These are phyloP conservation scores for Medicago arabica DNA, from an alignment of 306 rosid genomes.

Conservation along the genomic window DNA sequence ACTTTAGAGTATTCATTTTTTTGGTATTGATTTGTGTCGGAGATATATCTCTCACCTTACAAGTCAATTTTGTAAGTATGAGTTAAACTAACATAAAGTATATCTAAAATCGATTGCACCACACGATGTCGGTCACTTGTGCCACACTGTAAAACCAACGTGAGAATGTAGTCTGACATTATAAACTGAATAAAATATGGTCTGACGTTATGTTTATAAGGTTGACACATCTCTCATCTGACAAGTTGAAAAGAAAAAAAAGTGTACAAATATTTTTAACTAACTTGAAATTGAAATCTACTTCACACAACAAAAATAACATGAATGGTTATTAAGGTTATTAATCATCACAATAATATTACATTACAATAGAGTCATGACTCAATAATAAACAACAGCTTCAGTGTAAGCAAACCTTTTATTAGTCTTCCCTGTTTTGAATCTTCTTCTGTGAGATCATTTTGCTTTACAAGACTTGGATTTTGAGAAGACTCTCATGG, in stretches of 20 bases:
- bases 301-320: no score
- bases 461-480: constrained; percentile 16
- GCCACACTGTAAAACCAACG: no score
- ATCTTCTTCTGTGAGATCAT: constrained; percentile 9
- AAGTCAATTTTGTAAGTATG: background rate
- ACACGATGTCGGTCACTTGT: no score
- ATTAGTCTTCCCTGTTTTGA: background rate
- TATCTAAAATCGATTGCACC: no score
- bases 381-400: background rate
- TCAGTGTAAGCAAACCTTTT: constrained; percentile 7
- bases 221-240: no score
- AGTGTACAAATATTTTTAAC: no score
- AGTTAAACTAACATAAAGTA: background rate
- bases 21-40: background rate
- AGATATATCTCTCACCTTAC: background rate
- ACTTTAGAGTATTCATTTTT: background rate
- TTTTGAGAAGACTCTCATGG: background rate
- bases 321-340: background rate
- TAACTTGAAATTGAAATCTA: no score
- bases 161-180: no score
- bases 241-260: no score
- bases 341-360: background rate
- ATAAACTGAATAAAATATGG: no score
- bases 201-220: no score
- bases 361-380: constrained; percentile 8